Percentiles rank a stretch among this genome's conserved stretches.
Evolutionary conservation across 2,329 filamentous ascomycete species (phyloP).

Genomic region (Pestalotiopsis fici): DNA sequence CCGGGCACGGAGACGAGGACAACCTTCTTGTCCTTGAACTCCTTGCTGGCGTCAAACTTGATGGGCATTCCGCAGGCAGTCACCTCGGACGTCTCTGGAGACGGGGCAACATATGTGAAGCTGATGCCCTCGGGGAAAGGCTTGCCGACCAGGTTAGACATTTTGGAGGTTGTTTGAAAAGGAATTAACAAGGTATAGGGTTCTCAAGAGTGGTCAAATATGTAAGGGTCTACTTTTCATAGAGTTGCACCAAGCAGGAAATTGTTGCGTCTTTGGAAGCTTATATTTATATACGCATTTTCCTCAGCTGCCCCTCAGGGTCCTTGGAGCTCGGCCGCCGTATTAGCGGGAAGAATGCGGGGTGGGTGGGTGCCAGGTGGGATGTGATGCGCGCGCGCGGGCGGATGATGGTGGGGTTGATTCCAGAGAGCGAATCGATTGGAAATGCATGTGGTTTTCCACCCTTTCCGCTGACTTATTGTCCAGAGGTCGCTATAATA

Average conservation of each 20-base stretch:
- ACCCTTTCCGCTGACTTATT: too few relatives aligned
- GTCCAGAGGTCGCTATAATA: not conserved
- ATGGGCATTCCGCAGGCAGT: constrained; percentile 77
- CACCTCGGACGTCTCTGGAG: constrained; percentile 66
- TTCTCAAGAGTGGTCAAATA: not conserved
- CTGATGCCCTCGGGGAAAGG: constrained; percentile 77
- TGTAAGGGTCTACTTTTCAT: not conserved
- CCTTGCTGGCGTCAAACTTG: constrained; percentile 77
- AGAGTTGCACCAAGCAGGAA: not conserved
- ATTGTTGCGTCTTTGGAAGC: not conserved
- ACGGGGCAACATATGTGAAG: constrained; percentile 84
- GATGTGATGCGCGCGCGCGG: too few relatives aligned
- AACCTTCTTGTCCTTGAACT: constrained; percentile 55
- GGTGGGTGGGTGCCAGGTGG: not conserved
- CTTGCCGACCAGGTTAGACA: constrained; percentile 75
- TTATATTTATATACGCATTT: not conserved
- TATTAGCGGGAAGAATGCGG: not conserved
- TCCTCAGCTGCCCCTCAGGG: not conserved
- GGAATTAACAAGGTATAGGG: not conserved
- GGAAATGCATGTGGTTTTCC: too few relatives aligned
- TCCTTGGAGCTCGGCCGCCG: not conserved
- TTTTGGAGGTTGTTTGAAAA: constrained; percentile 25
- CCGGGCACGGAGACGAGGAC: constrained; percentile 58
- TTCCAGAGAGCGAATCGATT: not conserved
- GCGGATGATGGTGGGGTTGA: not conserved